A percentile compares a stretch with the other conserved stretches of the same genome.
Evolutionary conservation across 2,329 filamentous ascomycete genomes (phyloP).

Genomic region (Chrysoporthe cubensis): DNA sequence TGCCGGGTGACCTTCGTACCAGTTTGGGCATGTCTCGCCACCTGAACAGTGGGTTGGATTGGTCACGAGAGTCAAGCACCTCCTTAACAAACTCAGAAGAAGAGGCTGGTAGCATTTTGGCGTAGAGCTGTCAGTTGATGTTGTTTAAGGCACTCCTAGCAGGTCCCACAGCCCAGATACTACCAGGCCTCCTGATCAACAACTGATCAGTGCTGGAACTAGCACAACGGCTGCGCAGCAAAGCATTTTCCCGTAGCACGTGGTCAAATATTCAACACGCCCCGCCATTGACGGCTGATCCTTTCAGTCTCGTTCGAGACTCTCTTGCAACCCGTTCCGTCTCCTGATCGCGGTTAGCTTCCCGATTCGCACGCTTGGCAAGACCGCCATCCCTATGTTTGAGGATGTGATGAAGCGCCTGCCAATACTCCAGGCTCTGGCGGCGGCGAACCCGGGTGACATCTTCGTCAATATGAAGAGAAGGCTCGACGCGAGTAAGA

Average conservation of each 20-base stretch:
- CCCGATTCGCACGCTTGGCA: constrained; percentile 78
- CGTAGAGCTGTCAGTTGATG: constrained; percentile 5
- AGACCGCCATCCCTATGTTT: constrained; percentile 75
- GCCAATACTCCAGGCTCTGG: constrained; percentile 67
- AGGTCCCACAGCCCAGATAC: no score
- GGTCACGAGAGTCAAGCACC: constrained; percentile 9
- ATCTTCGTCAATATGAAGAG: no score
- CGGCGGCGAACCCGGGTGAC: constrained; percentile 51
- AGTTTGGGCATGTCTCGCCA: constrained; percentile 9
- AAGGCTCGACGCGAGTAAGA: no score
- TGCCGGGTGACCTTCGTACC: not conserved
- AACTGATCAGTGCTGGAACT: no score
- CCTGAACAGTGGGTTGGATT: constrained; percentile 17
- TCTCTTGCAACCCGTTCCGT: constrained; percentile 75
- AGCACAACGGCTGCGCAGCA: no score
- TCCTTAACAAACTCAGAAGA: constrained; percentile 13
- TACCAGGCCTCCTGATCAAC: no score
- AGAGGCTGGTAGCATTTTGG: constrained; percentile 17
- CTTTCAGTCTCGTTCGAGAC: constrained; percentile 78
- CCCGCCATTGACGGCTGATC: constrained; percentile 63
- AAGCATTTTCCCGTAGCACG: no score
- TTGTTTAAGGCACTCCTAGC: no score
- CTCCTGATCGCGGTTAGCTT: constrained; percentile 84
- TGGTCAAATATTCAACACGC: no score
- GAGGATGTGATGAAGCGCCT: constrained; percentile 69